Evolutionary conservation across 192 early-diverging fungal species (phyloP).

Genomic region (Thamnidium elegans): DNA sequence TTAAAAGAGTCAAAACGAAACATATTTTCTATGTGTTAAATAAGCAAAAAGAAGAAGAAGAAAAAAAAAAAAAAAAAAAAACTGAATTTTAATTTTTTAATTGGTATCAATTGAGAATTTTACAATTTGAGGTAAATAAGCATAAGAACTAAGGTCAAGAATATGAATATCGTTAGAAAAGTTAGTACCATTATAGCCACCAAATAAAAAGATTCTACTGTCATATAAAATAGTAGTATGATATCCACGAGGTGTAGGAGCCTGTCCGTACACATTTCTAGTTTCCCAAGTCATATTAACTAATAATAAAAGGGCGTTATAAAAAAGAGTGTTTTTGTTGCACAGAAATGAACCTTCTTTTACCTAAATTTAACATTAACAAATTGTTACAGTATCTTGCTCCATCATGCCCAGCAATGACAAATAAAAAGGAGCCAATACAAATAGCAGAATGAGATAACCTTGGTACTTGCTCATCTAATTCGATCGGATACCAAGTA

Average conservation of each 20-base stretch:
- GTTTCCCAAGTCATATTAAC: constrained; percentile 84
- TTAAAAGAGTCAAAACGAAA: constrained; percentile 15
- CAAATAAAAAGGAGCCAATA: constrained; percentile 84
- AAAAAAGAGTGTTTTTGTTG: neutral
- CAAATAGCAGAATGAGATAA: constrained; percentile 78
- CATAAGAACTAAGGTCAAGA: constrained; percentile 76
- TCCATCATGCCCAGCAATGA: constrained; percentile 87
- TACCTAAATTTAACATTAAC: constrained; percentile 74
- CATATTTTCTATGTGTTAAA: neutral
- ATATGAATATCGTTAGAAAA: constrained; percentile 80
- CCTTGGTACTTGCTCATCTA: constrained; percentile 62
- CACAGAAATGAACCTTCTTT: too few relatives aligned
- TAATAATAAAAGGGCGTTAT: constrained; percentile 1
- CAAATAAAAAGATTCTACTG: constrained; percentile 74
- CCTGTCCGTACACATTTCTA: constrained; percentile 60
- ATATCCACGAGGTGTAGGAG: constrained; percentile 72
- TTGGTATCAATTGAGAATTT: constrained; percentile 49
- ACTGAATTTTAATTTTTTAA: neutral
- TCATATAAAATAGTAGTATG: constrained; percentile 76
- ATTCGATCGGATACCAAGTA: constrained; percentile 61
- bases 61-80: neutral
- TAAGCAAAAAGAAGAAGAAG: neutral
- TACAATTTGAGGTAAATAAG: constrained; percentile 85
- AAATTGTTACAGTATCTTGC: constrained; percentile 73
- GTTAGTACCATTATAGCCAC: constrained; percentile 80